These are phyloP conservation scores for Geranomyces variabilis DNA, from an alignment of 192 early-diverging fungal species.

Conservation along the genomic window DNA sequence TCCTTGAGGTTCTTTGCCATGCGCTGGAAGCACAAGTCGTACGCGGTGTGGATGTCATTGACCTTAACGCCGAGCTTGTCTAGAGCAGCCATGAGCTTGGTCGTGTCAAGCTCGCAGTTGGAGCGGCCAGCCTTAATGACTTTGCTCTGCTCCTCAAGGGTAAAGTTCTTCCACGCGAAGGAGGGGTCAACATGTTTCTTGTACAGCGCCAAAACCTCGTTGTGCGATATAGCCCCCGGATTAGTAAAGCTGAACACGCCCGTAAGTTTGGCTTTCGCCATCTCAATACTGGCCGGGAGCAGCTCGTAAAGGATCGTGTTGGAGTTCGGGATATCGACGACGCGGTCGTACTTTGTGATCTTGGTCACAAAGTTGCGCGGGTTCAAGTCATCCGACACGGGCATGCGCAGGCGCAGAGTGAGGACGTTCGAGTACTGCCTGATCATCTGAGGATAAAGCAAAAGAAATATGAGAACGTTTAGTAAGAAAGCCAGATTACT, in stretches of 20 bases:
- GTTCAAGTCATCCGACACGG: conserved; percentile 38
- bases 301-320: conserved; percentile 36
- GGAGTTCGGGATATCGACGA: conserved; percentile 40
- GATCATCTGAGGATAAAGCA: conserved; percentile 15
- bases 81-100: conserved; percentile 24
- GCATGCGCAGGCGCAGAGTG: conserved; percentile 38
- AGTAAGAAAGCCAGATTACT: neutral
- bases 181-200: conserved; percentile 34
- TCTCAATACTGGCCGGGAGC: conserved; percentile 22
- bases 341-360: conserved; percentile 36
- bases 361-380: conserved; percentile 40
- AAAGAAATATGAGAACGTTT: neutral
- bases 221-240: conserved; percentile 39
- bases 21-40: conserved; percentile 36
- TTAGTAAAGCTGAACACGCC: conserved; percentile 38
- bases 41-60: conserved; percentile 32
- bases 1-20: conserved; percentile 33
- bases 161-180: conserved; percentile 39
- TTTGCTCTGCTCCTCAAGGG: conserved; percentile 36
- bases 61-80: conserved; percentile 26
- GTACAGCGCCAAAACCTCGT: conserved; percentile 35
- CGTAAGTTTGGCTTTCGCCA: conserved; percentile 19
- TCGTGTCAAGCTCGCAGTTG: conserved; percentile 39
- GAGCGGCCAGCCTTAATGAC: conserved; percentile 33
- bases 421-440: conserved; percentile 29